Evolutionary conservation across 345 rosid species (phyloP), one percentile per base, ranked within the genome.

Genomic region (Kandelia obovata): DNA sequence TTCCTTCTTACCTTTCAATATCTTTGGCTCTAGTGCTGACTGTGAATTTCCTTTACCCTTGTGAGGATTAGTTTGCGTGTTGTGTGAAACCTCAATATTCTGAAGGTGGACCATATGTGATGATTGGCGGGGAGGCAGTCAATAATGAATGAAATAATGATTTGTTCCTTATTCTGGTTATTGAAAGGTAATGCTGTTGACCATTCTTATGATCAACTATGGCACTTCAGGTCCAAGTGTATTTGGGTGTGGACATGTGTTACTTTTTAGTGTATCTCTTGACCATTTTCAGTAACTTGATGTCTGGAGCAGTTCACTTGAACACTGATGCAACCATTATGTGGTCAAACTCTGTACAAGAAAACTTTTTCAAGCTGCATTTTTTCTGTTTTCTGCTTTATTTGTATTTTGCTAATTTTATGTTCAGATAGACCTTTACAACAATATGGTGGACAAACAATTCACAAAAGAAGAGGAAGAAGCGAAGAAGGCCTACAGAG

Each of bases 401-500:
- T 61, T 31, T 61, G 49, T 66, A 37, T 47, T 57, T 64, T 10
- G 3, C 28, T 16, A 31, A 4, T 26, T 55, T 37, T 30, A 26
- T 71, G 65, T 75, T 61, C 89, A 92, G 99, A 82, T 95, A 25
- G 89, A 87, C 30, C 77, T 95, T 43, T 95, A 95, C 79, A 90
- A 92, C 79, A 90, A 82, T 66, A 85, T 92, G 99, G 96, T 92
- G 69, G 91, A 87, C 70, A 90, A 86, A 85, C 96, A 91, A 66
- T 96, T 96, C 51, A 87, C 84, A 46, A 83, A 90, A 55, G 83
- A 82, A 32, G 97, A 92, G 72, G 90, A 85, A 81, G 89, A 77
- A 72, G 93, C 93, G 37, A 86, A 84, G 73, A 79, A 81, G 79
- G 96, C 99, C 65, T 95, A 92, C 66, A 83, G 61, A 87, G 99